Base-by-base conservation (phyloP, 495 filamentous ascomycete genomes). In the Aspergillus bertholletiae region DNA sequence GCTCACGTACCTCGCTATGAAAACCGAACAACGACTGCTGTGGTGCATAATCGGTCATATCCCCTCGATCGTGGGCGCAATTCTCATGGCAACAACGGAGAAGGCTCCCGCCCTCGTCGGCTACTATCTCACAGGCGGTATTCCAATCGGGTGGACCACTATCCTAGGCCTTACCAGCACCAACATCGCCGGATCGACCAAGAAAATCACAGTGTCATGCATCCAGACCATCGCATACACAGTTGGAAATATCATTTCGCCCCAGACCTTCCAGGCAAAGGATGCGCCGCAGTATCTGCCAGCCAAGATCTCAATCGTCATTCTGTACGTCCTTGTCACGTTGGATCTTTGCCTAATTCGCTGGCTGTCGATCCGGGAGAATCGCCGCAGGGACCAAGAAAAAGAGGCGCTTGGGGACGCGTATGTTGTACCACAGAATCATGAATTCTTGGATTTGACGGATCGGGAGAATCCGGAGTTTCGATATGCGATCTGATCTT, bases 151-250 rank as follows among this genome's bases (percentile, higher is more conserved):
- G 4, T 83, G 82, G 63, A 79, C 81, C 2, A 73, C 73, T 2
- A 52, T 84, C 1, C 66, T 82, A 5, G 72, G 68, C 1, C 63
- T 82, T 15, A 79, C 81, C 30, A 71, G 68, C 3, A 77, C 73
- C 13, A 84, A 85, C 45, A 73, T 84, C 1, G 78, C 80, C 1
- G 84, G 84, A 13, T 85, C 82, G 62, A 86, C 84, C 2, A 86
- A 87, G 66, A 87, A 86, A 65, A 85, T 84, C 1, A 86, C 83
- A 0, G 78, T 84, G 1, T 80, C 80, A 2, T 80, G 80, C 2
- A 72, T 88, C 60, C 83, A 82, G 51, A 67, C 85, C 1, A 80
- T 86, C 15, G 74, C 67, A 0, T 85, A 84, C 54, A 81, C 79
- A 41, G 70, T 72, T 0, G 82, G 81, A 2, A 84, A 84, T 45